phyloP scores from a whole-genome alignment of 345 rosid species.

The Brassica rapa region DNA sequence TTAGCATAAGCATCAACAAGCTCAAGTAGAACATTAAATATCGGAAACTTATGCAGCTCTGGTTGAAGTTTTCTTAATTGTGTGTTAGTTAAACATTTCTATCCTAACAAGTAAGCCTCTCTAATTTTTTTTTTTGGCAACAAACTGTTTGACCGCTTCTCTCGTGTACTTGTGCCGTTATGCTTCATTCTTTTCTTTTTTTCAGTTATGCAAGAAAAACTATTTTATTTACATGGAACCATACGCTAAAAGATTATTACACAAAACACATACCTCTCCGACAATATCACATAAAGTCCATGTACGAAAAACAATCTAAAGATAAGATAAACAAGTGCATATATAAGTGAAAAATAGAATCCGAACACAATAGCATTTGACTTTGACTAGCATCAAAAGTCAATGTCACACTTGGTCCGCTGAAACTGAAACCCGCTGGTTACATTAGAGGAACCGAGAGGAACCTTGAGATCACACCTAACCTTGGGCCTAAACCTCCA shows the following conservation, averaged over 20 bases:
- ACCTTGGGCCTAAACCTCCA: slow-evolving; percentile 57
- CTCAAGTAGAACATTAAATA: neutral
- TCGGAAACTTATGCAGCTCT: neutral
- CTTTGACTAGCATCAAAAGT: slow-evolving; percentile 29
- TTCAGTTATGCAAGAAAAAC: neutral
- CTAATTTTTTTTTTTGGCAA: too few relatives aligned
- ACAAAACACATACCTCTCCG: neutral
- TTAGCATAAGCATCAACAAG: neutral
- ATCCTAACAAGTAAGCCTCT: too few relatives aligned
- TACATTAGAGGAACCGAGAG: slow-evolving; percentile 37
- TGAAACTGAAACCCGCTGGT: slow-evolving; percentile 20
- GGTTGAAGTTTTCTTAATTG: neutral
- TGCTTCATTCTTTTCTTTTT: neutral
- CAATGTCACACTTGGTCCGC: slow-evolving; percentile 54
- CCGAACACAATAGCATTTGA: slow-evolving; percentile 1
- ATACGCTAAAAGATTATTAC: neutral
- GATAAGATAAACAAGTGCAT: neutral
- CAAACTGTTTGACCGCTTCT: too few relatives aligned
- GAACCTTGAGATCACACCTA: slow-evolving; percentile 62
- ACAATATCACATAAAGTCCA: neutral
- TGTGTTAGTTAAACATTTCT: too few relatives aligned
- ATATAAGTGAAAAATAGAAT: neutral
- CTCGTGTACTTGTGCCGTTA: neutral
- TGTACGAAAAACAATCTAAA: neutral
- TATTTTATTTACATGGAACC: slow-evolving; percentile 31